Evolutionary conservation across 108 stramenopile species (phyloP).

Genomic region (Nitzschia sp.): DNA sequence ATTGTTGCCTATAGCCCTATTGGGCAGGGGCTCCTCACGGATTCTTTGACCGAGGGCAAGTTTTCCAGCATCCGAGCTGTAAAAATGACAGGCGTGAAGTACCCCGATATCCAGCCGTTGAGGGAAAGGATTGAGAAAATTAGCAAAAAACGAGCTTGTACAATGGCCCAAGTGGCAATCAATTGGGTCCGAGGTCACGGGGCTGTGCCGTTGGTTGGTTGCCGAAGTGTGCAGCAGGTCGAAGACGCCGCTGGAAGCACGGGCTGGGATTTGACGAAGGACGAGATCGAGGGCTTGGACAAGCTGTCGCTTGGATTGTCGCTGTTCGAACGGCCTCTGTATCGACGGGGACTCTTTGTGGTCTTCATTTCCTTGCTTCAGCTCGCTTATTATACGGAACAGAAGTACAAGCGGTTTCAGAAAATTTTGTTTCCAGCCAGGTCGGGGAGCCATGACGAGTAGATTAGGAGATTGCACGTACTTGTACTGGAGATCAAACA

Average conservation of each 20-base stretch:
- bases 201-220: constrained; percentile 71
- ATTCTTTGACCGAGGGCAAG: constrained; percentile 50
- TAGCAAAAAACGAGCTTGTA: constrained; percentile 36
- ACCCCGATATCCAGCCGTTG: constrained; percentile 43
- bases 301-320: constrained; percentile 37
- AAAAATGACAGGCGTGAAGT: constrained; percentile 63
- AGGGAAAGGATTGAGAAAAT: constrained; percentile 42
- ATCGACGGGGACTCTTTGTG: constrained; percentile 19
- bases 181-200: constrained; percentile 70
- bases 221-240: constrained; percentile 53
- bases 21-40: constrained; percentile 76
- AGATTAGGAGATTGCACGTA: neutral
- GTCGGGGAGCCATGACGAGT: neutral
- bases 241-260: constrained; percentile 52
- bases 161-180: constrained; percentile 80
- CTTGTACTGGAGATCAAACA: too few species aligned
- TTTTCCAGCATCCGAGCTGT: constrained; percentile 53
- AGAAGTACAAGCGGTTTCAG: neutral
- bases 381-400: constrained; percentile 20
- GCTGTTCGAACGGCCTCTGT: constrained; percentile 19
- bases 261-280: constrained; percentile 41
- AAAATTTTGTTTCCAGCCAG: neutral
- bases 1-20: constrained; percentile 71
- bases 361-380: constrained; percentile 23
- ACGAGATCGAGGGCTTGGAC: constrained; percentile 57